phyloP scores from a whole-genome alignment of 371 early-diverging fungal species.

The Mucor mucedo region DNA sequence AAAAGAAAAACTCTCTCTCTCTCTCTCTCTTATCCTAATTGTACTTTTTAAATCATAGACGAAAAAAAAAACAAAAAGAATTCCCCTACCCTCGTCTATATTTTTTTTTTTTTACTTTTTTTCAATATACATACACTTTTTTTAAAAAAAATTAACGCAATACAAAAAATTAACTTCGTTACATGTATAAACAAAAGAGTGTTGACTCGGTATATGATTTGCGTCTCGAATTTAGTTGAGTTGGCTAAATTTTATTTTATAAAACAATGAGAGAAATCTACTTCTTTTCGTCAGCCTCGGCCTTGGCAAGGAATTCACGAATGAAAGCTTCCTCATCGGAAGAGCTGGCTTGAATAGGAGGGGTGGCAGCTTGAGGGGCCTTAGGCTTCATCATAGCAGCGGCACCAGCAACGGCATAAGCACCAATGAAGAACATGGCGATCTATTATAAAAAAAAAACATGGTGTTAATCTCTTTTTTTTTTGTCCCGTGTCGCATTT shows the following conservation, averaged over 20 bases:
- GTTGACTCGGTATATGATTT: too few species aligned
- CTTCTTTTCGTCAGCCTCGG: conserved; percentile 66
- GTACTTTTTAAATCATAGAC: conserved; percentile 9
- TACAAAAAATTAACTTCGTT: background rate
- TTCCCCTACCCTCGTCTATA: background rate
- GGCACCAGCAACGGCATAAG: conserved; percentile 46
- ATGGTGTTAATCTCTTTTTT: background rate
- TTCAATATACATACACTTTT: background rate
- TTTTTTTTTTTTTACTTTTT: background rate
- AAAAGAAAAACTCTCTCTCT: background rate
- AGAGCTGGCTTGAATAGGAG: conserved; percentile 72
- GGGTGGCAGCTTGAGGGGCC: conserved; percentile 53
- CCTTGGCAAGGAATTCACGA: conserved; percentile 68
- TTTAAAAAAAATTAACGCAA: background rate
- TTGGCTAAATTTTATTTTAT: conserved; percentile 1
- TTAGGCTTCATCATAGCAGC: conserved; percentile 52
- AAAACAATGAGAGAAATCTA: conserved; percentile 2
- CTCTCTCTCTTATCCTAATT: background rate
- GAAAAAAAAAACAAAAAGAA: conserved; percentile 5
- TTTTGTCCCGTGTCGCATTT: background rate
- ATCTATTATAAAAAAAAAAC: conserved; percentile 28
- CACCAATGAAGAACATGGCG: conserved; percentile 55
- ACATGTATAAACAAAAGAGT: too few species aligned
- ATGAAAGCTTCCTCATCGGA: conserved; percentile 72
- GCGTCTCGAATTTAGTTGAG: background rate